Conservation (phyloP, 2,329 filamentous ascomycete genomes). For the Alternaria ethzedia region DNA sequence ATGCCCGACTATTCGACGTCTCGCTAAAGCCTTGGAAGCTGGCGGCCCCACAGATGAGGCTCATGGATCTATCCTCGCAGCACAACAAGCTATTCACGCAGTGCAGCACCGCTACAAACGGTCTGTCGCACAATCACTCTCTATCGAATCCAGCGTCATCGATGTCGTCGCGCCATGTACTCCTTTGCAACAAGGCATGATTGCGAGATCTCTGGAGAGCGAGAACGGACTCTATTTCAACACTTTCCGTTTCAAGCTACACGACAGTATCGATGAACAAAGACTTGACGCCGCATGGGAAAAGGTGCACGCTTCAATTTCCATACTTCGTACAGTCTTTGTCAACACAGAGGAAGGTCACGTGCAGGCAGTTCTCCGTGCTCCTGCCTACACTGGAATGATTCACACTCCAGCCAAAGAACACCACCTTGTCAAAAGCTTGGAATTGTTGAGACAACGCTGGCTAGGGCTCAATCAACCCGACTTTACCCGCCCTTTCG, state of each 20-base stretch:
- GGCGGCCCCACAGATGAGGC: conserved; percentile 3
- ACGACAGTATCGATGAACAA: conserved; percentile 51
- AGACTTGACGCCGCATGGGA: conserved; percentile 66
- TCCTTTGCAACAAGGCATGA: conserved; percentile 84
- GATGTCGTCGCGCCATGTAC: conserved; percentile 84
- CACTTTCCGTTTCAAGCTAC: conserved; percentile 68
- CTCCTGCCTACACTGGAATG: conserved; percentile 28
- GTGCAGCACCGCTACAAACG: conserved; percentile 67
- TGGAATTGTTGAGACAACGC: conserved; percentile 47
- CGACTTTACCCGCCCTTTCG: conserved; percentile 60
- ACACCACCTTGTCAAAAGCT: conserved; percentile 11
- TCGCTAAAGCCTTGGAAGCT: conserved; percentile 45
- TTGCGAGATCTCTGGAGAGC: conserved; percentile 70
- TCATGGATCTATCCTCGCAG: conserved; percentile 52
- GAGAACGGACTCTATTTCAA: conserved; percentile 75
- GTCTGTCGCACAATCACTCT: conserved; percentile 60
- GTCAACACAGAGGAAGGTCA: conserved; percentile 75
- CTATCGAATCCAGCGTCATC: conserved; percentile 60
- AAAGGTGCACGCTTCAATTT: conserved; percentile 57
- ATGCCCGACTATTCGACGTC: conserved; percentile 52
- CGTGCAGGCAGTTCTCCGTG: conserved; percentile 71
- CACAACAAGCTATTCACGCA: conserved; percentile 67
- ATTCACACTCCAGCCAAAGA: conserved; percentile 33
- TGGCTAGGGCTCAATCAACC: conserved; percentile 64
- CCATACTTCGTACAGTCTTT: conserved; percentile 77